Evolutionary conservation across 208 protist species (phyloP).

Genomic region (Naegleria gruberi): DNA sequence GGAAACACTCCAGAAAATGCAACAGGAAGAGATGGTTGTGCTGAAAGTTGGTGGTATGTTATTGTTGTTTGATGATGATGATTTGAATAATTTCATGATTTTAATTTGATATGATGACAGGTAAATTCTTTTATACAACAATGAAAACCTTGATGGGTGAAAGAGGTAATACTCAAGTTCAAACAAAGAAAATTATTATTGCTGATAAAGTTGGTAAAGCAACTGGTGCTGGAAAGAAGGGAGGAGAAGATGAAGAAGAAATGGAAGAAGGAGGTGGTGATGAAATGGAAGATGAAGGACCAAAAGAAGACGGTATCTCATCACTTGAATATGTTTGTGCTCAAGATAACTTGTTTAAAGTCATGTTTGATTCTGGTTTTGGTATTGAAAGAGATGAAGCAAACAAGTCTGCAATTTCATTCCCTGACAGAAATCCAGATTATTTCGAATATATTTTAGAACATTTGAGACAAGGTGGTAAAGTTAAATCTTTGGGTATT

Average conservation of each 20-base stretch:
- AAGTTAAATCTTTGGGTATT: background rate
- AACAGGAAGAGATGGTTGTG: background rate
- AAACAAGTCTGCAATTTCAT: background rate
- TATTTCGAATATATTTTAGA: constrained; percentile 9
- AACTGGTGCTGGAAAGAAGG: too few relatives aligned
- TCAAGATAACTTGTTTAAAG: background rate
- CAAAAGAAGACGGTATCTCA: too few relatives aligned
- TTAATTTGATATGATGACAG: too few relatives aligned
- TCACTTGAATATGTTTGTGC: background rate
- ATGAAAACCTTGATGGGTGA: background rate
- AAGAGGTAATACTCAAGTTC: too few relatives aligned
- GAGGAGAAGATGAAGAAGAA: too few relatives aligned
- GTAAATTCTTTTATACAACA: background rate
- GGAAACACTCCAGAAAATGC: background rate
- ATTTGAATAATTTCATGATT: too few relatives aligned
- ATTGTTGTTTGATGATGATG: too few relatives aligned
- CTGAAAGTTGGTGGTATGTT: background rate
- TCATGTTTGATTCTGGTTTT: background rate
- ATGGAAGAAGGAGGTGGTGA: too few relatives aligned
- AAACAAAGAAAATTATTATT: too few relatives aligned
- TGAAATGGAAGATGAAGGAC: too few relatives aligned
- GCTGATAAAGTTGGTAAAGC: too few relatives aligned
- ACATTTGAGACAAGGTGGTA: background rate
- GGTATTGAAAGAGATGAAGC: background rate
- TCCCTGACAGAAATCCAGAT: background rate